Base-by-base conservation (phyloP, 495 filamentous ascomycete species). In the Hyaloscypha finlandica region DNA sequence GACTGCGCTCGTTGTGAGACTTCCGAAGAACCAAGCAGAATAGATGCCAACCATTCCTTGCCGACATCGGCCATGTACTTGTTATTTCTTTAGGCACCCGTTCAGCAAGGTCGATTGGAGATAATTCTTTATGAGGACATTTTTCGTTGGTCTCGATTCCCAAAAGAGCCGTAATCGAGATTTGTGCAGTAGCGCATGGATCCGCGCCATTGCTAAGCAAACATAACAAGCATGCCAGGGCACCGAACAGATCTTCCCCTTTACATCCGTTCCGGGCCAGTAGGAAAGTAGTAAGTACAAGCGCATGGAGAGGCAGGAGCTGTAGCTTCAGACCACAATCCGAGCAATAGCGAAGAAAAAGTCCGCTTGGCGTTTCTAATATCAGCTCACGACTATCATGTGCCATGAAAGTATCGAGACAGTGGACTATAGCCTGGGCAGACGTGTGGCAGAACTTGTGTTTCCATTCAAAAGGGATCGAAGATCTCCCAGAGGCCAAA, bases 381-480 rank as follows among this genome's bases (percentile, higher is more conserved):
- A 78, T 74, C 22, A 73, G 54, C 0, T 75, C 68, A 8, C 30
- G 52, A 37, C 66, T 69, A 56, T 20, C 0, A 45, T 59, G 63
- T 11, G 61, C 42, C 39, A 69, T 74, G 55, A 81, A 68, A 16
- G 32, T 62, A 12, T 72, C 68, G 22, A 80, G 71, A 42, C 62
- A 76, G 70, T 80, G 75, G 30, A 71, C 75, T n/a, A 80, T 69
- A 11, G 72, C 70, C 69, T 81, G 79, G 8, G 72, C 69, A 1
- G 78, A 75, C 2, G 78, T 77, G 64, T 81, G 79, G 63, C 79
- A 81, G 62, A 81, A 80, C 65, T 75, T 74, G 48, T 80, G 78
- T 62, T 80, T 80, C 78, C 77, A 79, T 19, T 64, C 56, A 8
- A 58, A 62, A 1, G 79, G 77, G 57, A 81, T 75, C 14, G 63